Conservation (phyloP, 2,329 filamentous ascomycete genomes). For the Karstenula rhodostoma region DNA sequence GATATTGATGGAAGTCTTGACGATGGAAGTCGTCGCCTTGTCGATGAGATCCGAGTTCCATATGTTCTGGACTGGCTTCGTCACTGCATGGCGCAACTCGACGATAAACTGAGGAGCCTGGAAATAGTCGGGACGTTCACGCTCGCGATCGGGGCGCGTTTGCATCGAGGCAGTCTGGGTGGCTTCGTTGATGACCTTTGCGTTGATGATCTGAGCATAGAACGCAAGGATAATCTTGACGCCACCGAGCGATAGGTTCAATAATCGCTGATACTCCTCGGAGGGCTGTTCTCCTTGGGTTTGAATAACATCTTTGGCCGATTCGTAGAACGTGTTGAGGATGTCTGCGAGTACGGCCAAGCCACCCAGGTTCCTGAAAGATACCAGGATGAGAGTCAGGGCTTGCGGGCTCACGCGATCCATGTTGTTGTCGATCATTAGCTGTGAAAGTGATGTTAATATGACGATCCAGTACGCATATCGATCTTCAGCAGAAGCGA, state of each 20-base stretch:
- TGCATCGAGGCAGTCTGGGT: constrained; percentile 66
- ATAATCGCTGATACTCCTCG: constrained; percentile 50
- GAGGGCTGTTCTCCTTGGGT: constrained; percentile 54
- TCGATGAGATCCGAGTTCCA: constrained; percentile 89
- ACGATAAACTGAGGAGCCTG: constrained; percentile 79
- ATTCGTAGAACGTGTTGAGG: constrained; percentile 71
- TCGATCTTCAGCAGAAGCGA: constrained; percentile 65
- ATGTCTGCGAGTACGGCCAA: constrained; percentile 77
- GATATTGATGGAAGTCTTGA: constrained; percentile 83
- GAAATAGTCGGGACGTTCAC: constrained; percentile 68
- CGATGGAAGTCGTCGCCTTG: constrained; percentile 77
- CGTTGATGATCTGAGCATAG: constrained; percentile 77
- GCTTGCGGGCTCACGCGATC: constrained; percentile 46
- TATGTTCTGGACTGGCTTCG: constrained; percentile 77
- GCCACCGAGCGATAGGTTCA: constrained; percentile 63
- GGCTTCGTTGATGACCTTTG: constrained; percentile 83
- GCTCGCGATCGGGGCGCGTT: constrained; percentile 61
- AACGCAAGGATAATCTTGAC: constrained; percentile 87
- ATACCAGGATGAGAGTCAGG: constrained; percentile 78
- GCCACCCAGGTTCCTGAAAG: constrained; percentile 84
- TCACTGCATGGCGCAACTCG: constrained; percentile 80
- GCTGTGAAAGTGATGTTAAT: constrained; percentile 77
- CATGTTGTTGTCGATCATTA: constrained; percentile 73
- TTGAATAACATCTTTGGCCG: constrained; percentile 60
- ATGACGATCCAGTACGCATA: constrained; percentile 85